Evolutionary conservation across 176 grass and related monocot genomes (phyloP).

Genomic region (Aegilops longissima): DNA sequence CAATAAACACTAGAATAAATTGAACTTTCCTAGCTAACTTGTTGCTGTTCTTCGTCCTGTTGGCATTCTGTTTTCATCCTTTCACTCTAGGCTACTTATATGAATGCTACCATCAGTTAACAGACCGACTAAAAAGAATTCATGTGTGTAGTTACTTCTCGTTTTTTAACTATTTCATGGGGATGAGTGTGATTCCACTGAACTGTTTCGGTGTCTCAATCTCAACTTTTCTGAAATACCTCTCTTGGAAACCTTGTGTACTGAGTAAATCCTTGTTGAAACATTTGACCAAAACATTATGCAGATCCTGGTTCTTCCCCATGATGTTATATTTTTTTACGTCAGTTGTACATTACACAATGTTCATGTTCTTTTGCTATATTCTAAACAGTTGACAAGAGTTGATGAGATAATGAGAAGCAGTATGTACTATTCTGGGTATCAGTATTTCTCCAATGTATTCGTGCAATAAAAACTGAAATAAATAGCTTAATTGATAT

Average conservation of each 20-base stretch:
- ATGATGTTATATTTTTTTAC: background rate
- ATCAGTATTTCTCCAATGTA: too few species aligned
- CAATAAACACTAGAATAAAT: background rate
- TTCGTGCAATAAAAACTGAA: background rate
- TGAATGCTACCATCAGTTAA: background rate
- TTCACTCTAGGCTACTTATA: background rate
- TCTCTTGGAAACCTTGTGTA: background rate
- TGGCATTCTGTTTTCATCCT: background rate
- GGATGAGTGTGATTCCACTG: background rate
- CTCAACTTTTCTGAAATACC: background rate
- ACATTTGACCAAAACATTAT: background rate
- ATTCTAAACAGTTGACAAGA: too few species aligned
- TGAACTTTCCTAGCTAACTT: background rate
- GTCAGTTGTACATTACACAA: background rate
- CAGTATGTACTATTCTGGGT: background rate
- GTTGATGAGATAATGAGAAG: too few species aligned
- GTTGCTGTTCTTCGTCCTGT: background rate
- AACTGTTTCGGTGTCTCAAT: background rate
- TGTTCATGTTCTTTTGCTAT: background rate
- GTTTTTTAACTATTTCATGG: background rate
- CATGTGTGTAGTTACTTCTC: background rate
- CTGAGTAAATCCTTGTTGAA: background rate
- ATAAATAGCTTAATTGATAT: background rate
- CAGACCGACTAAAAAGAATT: background rate
- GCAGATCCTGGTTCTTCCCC: background rate